phyloP scores from a whole-genome alignment of 768 basidiomycete species.

The Mycena vitilis region DNA sequence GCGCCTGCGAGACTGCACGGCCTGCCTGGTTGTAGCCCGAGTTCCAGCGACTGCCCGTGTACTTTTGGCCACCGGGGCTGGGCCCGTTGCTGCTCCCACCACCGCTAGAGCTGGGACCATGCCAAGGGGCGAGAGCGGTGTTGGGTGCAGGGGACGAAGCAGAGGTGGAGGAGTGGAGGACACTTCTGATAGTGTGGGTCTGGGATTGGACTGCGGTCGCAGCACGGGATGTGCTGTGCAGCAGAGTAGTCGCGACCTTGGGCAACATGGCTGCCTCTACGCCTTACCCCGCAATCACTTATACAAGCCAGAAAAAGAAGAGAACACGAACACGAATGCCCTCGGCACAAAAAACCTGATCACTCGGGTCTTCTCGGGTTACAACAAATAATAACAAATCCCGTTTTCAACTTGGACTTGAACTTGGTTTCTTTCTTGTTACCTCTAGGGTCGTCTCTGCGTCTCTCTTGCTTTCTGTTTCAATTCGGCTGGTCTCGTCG shows the following conservation, averaged over 20 bases:
- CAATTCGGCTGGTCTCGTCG: no score
- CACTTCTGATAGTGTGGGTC: constrained; percentile 78
- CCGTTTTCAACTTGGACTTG: no score
- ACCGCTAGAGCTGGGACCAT: constrained; percentile 60
- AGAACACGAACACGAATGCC: constrained; percentile 10
- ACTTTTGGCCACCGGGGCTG: constrained; percentile 79
- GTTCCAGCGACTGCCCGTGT: constrained; percentile 75
- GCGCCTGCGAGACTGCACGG: constrained; percentile 80
- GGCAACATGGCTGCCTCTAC: constrained; percentile 70
- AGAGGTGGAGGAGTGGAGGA: constrained; percentile 69
- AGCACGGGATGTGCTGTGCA: constrained; percentile 81
- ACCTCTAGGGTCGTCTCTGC: background rate
- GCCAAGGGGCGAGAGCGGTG: constrained; percentile 51
- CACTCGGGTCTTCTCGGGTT: constrained; percentile 3
- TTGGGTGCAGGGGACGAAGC: constrained; percentile 43
- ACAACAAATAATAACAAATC: background rate
- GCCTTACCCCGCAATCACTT: background rate
- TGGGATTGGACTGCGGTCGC: constrained; percentile 83
- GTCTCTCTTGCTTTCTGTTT: no score
- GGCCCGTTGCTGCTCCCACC: constrained; percentile 64
- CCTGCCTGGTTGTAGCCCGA: constrained; percentile 68
- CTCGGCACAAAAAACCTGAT: constrained; percentile 1
- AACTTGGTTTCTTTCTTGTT: background rate
- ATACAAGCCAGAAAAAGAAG: background rate
- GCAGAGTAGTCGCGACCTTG: constrained; percentile 82